Conservation (phyloP, 768 basidiomycete genomes). For the Xanthoconium purpureum region DNA sequence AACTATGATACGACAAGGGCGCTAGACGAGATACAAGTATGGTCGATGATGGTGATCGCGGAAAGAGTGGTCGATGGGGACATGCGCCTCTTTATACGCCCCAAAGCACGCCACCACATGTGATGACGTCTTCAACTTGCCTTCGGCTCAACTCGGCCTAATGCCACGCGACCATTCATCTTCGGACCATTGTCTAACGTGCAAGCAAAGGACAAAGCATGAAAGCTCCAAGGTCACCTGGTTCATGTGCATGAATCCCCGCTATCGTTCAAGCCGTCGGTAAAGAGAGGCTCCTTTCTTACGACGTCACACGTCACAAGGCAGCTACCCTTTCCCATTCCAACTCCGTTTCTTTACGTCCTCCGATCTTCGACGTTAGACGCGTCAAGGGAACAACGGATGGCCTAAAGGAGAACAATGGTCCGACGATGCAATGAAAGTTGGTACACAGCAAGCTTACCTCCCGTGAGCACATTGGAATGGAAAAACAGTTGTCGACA, state of each 20-base stretch:
- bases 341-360: slow-evolving; percentile 9
- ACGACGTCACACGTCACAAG: slow-evolving; percentile 9
- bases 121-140: slow-evolving; percentile 19
- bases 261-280: too few relatives aligned
- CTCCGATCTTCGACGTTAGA: slow-evolving; percentile 20
- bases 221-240: not conserved
- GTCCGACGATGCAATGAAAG: not conserved
- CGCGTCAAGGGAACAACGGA: slow-evolving; percentile 51
- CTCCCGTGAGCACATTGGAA: slow-evolving; percentile 98
- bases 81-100: slow-evolving; percentile 25
- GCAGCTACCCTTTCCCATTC: slow-evolving; percentile 26
- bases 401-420: slow-evolving; percentile 36
- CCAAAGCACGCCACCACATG: slow-evolving; percentile 13
- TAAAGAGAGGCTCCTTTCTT: not conserved
- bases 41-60: slow-evolving; percentile 6
- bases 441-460: slow-evolving; percentile 33
- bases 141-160: slow-evolving; percentile 13
- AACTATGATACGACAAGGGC: slow-evolving; percentile 12
- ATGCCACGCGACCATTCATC: slow-evolving; percentile 30
- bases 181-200: slow-evolving; percentile 1
- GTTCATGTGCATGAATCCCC: too few relatives aligned
- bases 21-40: not conserved
- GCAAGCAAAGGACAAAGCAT: not conserved
- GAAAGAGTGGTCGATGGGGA: not conserved
- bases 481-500: slow-evolving; percentile 75